phyloP scores from a whole-genome alignment of 192 early-diverging fungal genomes.

The Rhizophagus clarus region DNA sequence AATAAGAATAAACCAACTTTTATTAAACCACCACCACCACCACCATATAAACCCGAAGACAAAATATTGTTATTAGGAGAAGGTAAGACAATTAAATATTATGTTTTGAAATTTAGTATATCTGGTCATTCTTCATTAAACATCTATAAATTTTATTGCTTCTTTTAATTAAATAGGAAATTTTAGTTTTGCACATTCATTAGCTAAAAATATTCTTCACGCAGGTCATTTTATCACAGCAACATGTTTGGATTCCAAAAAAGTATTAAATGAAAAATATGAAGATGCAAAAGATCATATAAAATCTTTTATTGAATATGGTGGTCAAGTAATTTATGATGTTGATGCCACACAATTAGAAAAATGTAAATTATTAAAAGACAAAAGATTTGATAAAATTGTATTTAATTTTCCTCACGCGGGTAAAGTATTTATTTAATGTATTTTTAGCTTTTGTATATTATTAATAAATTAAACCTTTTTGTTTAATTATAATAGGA shows the following conservation, averaged over 20 bases:
- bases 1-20: neutral
- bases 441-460: neutral
- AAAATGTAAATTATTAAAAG: slow-evolving; percentile 57
- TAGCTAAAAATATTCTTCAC: slow-evolving; percentile 60
- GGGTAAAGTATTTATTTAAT: slow-evolving; percentile 47
- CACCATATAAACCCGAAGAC: slow-evolving; percentile 58
- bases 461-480: neutral
- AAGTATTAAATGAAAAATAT: slow-evolving; percentile 77
- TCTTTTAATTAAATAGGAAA: slow-evolving; percentile 61
- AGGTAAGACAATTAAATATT: slow-evolving; percentile 36
- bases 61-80: slow-evolving; percentile 79
- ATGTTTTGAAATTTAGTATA: too few species aligned
- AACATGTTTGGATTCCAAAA: slow-evolving; percentile 74
- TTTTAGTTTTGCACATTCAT: slow-evolving; percentile 83
- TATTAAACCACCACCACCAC: slow-evolving; percentile 30
- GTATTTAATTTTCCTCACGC: slow-evolving; percentile 98
- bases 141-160: neutral
- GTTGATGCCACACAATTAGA: slow-evolving; percentile 78
- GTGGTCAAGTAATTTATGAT: slow-evolving; percentile 70
- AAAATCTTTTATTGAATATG: slow-evolving; percentile 57
- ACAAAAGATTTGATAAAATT: slow-evolving; percentile 73
- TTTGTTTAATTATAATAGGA: slow-evolving; percentile 40
- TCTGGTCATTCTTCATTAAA: too few species aligned
- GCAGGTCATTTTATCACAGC: slow-evolving; percentile 66
- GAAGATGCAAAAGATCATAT: slow-evolving; percentile 69